Conservation (phyloP, 2,329 filamentous ascomycete genomes). For the Cordyceps militaris region DNA sequence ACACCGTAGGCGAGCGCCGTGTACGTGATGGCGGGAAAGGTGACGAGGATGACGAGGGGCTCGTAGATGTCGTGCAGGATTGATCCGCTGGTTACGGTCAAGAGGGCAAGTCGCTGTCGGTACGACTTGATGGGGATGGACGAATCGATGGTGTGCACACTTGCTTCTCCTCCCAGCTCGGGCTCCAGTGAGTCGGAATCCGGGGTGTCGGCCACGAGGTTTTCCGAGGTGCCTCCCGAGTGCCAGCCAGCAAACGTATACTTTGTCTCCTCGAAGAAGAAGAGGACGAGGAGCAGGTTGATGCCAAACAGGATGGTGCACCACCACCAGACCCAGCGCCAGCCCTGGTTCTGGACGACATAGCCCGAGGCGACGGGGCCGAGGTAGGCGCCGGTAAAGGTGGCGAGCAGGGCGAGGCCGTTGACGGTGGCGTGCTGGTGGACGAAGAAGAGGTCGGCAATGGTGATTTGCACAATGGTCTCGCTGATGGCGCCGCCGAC, state of each 20-base stretch:
- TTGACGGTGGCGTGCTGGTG: constrained; percentile 37
- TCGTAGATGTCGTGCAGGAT: constrained; percentile 13
- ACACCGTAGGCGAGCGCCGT: constrained; percentile 33
- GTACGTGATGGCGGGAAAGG: constrained; percentile 30
- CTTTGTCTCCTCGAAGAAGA: constrained; percentile 30
- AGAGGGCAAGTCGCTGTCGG: constrained; percentile 18
- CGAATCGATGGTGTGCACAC: constrained; percentile 14
- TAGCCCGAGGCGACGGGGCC: constrained; percentile 25
- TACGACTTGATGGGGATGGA: constrained; percentile 15
- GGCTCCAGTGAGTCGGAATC: not conserved
- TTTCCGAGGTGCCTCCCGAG: not conserved
- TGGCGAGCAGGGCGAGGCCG: constrained; percentile 32
- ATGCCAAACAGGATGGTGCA: constrained; percentile 18
- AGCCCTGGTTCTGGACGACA: constrained; percentile 19
- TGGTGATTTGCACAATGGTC: constrained; percentile 32
- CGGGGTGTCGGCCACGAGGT: not conserved
- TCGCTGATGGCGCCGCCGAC: constrained; percentile 33
- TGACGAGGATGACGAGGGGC: constrained; percentile 14
- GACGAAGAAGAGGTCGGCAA: constrained; percentile 27
- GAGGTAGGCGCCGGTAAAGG: constrained; percentile 23
- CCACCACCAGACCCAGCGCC: constrained; percentile 34
- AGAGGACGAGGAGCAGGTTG: constrained; percentile 17
- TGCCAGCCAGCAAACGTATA: constrained; percentile 16
- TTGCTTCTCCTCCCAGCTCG: constrained; percentile 27
- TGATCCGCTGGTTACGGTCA: constrained; percentile 16